Conservation (phyloP, 768 basidiomycete species). For the Terana coerulea region DNA sequence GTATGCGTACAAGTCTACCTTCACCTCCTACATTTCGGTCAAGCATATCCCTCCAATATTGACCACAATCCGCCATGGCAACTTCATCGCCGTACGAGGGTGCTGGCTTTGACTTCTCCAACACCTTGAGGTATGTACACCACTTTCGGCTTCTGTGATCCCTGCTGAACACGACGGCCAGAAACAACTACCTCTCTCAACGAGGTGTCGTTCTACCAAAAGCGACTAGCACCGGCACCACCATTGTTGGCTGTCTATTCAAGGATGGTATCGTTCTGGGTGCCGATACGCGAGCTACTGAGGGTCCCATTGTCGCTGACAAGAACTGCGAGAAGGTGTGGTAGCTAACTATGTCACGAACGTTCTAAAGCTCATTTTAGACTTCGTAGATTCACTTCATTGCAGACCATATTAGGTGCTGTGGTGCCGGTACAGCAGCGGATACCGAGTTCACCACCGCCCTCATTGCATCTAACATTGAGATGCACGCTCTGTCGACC, state of each 20-base stretch:
- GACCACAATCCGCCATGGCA: constrained; percentile 33
- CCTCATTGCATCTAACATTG: constrained; percentile 93
- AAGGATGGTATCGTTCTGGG: constrained; percentile 92
- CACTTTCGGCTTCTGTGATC: background rate
- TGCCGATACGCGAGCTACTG: constrained; percentile 95
- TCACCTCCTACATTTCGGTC: constrained; percentile 2
- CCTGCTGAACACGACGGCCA: constrained; percentile 22
- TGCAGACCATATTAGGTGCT: constrained; percentile 92
- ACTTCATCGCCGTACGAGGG: constrained; percentile 43
- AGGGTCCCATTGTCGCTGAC: constrained; percentile 92
- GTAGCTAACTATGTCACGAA: background rate
- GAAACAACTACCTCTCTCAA: constrained; percentile 68
- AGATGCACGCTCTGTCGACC: constrained; percentile 85
- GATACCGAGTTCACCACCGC: constrained; percentile 96
- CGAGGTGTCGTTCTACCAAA: constrained; percentile 75
- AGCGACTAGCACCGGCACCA: constrained; percentile 92
- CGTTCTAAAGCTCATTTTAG: no score
- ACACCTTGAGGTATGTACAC: constrained; percentile 54
- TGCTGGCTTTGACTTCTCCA: constrained; percentile 77
- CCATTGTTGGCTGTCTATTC: constrained; percentile 95
- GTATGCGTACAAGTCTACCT: constrained; percentile 20
- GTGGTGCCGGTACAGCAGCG: constrained; percentile 98
- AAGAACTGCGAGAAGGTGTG: constrained; percentile 99
- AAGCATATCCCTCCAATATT: background rate
- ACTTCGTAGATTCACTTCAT: constrained; percentile 89